Evolutionary conservation across 441 rosid species (phyloP), one percentile per base, ranked within the genome.

Genomic region (Isatis lusitanica): DNA sequence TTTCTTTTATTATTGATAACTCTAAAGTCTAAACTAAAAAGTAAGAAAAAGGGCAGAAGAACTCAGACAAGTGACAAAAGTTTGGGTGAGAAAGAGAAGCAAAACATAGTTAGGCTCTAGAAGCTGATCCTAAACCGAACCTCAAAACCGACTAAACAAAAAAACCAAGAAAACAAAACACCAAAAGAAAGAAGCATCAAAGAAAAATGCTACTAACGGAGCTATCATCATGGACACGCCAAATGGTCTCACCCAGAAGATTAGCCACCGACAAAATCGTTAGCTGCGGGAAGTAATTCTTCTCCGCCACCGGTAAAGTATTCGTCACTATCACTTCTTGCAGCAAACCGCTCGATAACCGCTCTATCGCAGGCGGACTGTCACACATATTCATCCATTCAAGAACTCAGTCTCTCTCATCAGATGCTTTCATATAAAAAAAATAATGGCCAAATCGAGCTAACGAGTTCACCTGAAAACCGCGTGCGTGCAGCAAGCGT

Each of bases 401-500:
- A 52, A 38, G 16, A 66, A 38, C 4, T n/a, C 7, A 51, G 12
- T 26, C 28, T 26, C 8, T 58, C 57, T 59, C 28, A 59, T 53
- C 43, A 70, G 12, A 38, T 44, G 61, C 26, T 39, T 28, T 59
- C 7, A 51, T 52, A 26, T 4, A 5, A 17, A 56, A 12, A 16
- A 7, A 6, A 16, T 11, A 21, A 13, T 13, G 66, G 60, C 9
- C 12, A 18, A 71, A 38, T 9, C 38, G 42, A 68, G 58, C 26
- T 11, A 16, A 30, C 62, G 15, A 26, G 7, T 11, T 70, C 79
- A 90, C 92, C 91, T 87, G 76, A 92, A 90, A 84, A 92, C 97
- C 17, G 95, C 97, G 73, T 92, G 98, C 0, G 93, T 92, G 78
- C 87, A 83, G 84, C 98, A 92, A 10, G 98, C 93, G 59, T 89